Base-by-base conservation (phyloP, 169 alveolate species). In the Eimeria necatrix region DNA sequence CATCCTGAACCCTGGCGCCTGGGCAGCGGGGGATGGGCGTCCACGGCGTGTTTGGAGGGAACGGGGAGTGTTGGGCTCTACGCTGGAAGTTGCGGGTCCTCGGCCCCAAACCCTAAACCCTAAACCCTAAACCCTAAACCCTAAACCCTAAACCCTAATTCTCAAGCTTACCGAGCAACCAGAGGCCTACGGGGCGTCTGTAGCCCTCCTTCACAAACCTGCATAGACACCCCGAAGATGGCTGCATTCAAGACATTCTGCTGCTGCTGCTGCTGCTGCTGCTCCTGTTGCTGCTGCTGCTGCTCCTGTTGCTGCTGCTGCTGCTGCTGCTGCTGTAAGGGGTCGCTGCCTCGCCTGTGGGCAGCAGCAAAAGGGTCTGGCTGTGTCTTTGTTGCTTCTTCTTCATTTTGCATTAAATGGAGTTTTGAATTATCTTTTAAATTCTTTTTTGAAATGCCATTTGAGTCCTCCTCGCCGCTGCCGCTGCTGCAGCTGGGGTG, bases 181-280 rank as follows among this genome's bases (percentile, higher is more conserved):
- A 81, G 46, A 49, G 22, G 0, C 90, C 90, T 6, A 81, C 90
- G 24, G 70, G 90, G 26, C 5, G 49, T 20, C 64, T 4, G 64
- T 48, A 81, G 46, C 73, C 90, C 18, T 49, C 71, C 73, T 51
- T 81, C 70, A 81, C 90, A 4, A 32, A 76, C 59, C 87, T 49
- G 64, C 87, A 10, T 0, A 32, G 7, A 7, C 87, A 76, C 0
- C 61, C 18, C 18, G 32, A n/a, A 61, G 9, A 61, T 20, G 26
- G 4, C 22, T 16, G 0, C 24, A 5, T 20, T n/a, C 74, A 16
- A 61, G 22, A 0, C 24, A 9, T 1, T 1, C 24, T 61, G 74
- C 83, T 71, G 53, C 83, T 61, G 74, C 74, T 61, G 74, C 74
- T 61, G 74, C 74, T 61, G 74, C 73, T 61, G 4, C 9, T 71